Percentiles rank a stretch among this genome's conserved stretches.
Evolutionary conservation across 2,329 filamentous ascomycete species (phyloP).

Genomic region (Escovopsis weberi): DNA sequence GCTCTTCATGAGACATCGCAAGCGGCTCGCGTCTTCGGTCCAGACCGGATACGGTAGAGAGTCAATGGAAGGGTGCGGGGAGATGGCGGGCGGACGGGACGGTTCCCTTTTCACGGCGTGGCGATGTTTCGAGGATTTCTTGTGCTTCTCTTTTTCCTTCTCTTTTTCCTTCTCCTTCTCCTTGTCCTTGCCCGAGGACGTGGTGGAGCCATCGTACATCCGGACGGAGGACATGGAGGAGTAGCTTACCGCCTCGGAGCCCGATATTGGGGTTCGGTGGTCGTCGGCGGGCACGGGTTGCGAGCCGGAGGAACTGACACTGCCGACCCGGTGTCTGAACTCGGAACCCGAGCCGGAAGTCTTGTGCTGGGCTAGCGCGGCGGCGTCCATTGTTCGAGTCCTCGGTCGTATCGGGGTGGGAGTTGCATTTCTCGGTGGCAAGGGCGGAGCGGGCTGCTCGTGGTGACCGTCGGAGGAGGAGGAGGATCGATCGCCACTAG

Average conservation of each 20-base stretch:
- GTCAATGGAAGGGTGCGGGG: conserved; percentile 42
- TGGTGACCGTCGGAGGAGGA: background rate
- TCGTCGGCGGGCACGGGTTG: conserved; percentile 35
- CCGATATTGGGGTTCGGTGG: conserved; percentile 24
- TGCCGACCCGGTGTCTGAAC: conserved; percentile 51
- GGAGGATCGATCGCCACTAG: background rate
- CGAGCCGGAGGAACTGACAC: conserved; percentile 49
- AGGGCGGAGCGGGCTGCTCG: conserved; percentile 14
- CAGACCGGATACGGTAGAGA: conserved; percentile 44
- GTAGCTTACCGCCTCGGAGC: conserved; percentile 28
- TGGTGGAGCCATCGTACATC: conserved; percentile 19
- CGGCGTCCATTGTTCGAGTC: conserved; percentile 44
- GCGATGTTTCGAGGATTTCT: conserved; percentile 34
- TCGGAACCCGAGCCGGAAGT: conserved; percentile 26
- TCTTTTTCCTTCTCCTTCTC: no score
- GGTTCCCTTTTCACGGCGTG: conserved; percentile 41
- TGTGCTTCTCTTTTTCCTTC: conserved; percentile 11
- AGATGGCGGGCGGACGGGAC: conserved; percentile 41
- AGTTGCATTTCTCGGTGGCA: conserved; percentile 18
- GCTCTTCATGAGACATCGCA: conserved; percentile 62
- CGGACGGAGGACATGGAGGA: conserved; percentile 22
- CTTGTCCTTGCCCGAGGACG: background rate
- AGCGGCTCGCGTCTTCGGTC: conserved; percentile 54
- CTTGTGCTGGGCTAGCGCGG: conserved; percentile 34
- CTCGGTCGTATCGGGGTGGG: conserved; percentile 30